A percentile compares a stretch with the other conserved stretches of the same genome.
Evolutionary conservation across 352 stramenopile genomes (phyloP).

Genomic region (Phytophthora sp.): DNA sequence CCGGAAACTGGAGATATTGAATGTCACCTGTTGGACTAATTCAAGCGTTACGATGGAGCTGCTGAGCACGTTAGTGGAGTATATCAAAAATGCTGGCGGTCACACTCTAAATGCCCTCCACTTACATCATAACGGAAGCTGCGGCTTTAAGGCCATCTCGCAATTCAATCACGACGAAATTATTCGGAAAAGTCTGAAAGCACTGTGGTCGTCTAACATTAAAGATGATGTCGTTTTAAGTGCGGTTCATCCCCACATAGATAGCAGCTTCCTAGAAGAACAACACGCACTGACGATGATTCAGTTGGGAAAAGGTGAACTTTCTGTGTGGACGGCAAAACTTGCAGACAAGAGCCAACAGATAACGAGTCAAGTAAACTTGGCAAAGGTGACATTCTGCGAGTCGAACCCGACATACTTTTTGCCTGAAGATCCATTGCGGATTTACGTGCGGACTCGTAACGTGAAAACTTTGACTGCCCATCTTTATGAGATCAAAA

Average conservation of each 20-base stretch:
- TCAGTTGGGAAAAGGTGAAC: constrained; percentile 27
- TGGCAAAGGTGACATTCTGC: constrained; percentile 51
- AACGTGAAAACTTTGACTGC: constrained; percentile 62
- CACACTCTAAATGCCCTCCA: too few species aligned
- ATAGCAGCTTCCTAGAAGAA: constrained; percentile 19
- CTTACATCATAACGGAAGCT: too few species aligned
- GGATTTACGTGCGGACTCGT: constrained; percentile 44
- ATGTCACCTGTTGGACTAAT: constrained; percentile 12
- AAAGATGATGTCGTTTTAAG: constrained; percentile 19
- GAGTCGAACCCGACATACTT: constrained; percentile 55
- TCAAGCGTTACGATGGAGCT: constrained; percentile 10
- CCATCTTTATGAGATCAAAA: constrained; percentile 70
- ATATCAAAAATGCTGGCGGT: constrained; percentile 26
- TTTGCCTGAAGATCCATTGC: constrained; percentile 42
- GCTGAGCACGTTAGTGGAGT: constrained; percentile 27
- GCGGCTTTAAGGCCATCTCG: constrained; percentile 13
- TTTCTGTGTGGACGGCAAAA: constrained; percentile 41
- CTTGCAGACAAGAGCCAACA: constrained; percentile 28
- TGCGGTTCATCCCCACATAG: constrained; percentile 16
- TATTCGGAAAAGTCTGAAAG: constrained; percentile 19
- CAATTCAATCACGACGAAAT: constrained; percentile 16
- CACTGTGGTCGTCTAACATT: constrained; percentile 24
- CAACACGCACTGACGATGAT: constrained; percentile 38
- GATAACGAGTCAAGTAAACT: constrained; percentile 20
- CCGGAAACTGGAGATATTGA: constrained; percentile 31